Evolutionary conservation across 495 filamentous ascomycete species (phyloP).

Genomic region (Lichina pygmaea): DNA sequence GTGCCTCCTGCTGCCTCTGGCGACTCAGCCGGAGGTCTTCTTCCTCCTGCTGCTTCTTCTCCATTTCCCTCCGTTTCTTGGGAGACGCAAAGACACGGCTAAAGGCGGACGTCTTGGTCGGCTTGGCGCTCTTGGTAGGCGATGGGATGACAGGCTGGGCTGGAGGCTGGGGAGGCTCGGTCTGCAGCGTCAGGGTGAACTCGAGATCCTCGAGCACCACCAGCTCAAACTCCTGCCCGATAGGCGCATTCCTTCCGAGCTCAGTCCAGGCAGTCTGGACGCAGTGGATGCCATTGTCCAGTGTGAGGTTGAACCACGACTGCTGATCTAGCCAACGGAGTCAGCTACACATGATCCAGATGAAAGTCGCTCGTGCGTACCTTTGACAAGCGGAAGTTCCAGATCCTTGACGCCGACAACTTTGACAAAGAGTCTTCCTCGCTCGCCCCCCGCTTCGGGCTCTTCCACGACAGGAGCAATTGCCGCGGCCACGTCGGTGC

Average conservation of each 20-base stretch:
- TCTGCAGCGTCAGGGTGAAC: slow-evolving; percentile 88
- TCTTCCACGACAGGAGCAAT: slow-evolving; percentile 23
- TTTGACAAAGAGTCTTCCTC: slow-evolving; percentile 89
- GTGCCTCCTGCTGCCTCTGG: slow-evolving; percentile 38
- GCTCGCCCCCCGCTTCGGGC: slow-evolving; percentile 54
- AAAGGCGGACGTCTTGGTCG: slow-evolving; percentile 54
- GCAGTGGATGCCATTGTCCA: slow-evolving; percentile 93
- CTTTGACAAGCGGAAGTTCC: slow-evolving; percentile 69
- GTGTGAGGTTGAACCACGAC: slow-evolving; percentile 74
- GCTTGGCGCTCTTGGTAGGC: slow-evolving; percentile 27
- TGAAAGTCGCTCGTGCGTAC: slow-evolving; percentile 21
- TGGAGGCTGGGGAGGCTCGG: slow-evolving; percentile 65
- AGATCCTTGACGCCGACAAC: slow-evolving; percentile 90
- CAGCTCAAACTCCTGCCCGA: slow-evolving; percentile 94
- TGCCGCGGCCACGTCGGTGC: slow-evolving; percentile 29
- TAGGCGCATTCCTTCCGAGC: slow-evolving; percentile 73
- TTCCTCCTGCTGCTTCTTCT: slow-evolving; percentile 53
- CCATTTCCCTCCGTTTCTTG: slow-evolving; percentile 81
- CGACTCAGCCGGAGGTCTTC: slow-evolving; percentile 35
- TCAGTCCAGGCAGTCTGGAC: slow-evolving; percentile 93
- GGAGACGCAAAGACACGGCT: slow-evolving; percentile 81
- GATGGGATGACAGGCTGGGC: slow-evolving; percentile 23
- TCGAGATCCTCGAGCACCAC: slow-evolving; percentile 91
- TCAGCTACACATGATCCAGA: not conserved
- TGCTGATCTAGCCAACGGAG: slow-evolving; percentile 36